Conservation (phyloP, 768 basidiomycete species). For the Infundibulicybe gibba region DNA sequence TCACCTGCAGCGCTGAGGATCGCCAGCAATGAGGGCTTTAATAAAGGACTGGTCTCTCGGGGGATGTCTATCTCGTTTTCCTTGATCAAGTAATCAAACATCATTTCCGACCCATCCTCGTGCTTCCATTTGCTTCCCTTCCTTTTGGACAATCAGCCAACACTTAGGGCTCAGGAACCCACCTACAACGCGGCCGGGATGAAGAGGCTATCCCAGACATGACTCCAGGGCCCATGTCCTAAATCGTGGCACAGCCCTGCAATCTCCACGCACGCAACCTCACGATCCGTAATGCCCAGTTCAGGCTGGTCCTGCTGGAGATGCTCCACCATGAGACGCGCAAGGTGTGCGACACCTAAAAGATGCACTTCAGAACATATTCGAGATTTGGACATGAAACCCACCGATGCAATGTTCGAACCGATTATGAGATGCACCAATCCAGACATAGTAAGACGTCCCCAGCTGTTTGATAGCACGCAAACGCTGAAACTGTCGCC, state of each 20-base stretch:
- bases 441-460: conserved; percentile 71
- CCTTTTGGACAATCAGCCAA: conserved; percentile 22
- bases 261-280: conserved; percentile 73
- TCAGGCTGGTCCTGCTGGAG: conserved; percentile 55
- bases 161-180: background rate
- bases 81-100: conserved; percentile 68
- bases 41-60: conserved; percentile 54
- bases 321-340: conserved; percentile 57
- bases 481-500: conserved; percentile 74
- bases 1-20: conserved; percentile 46
- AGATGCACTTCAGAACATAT: background rate
- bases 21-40: conserved; percentile 77
- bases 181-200: conserved; percentile 66
- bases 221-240: conserved; percentile 84
- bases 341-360: conserved; percentile 75
- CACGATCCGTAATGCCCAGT: conserved; percentile 64
- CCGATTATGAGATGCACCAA: conserved; percentile 74
- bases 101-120: conserved; percentile 78
- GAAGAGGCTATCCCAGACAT: conserved; percentile 76
- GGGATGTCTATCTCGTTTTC: conserved; percentile 50
- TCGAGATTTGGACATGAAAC: conserved; percentile 9
- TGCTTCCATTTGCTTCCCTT: conserved; percentile 60
- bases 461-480: conserved; percentile 80
- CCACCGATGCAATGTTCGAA: conserved; percentile 84
- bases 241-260: conserved; percentile 85